Evolutionary conservation across 345 rosid genomes (phyloP).

Genomic region (Syzygium aromaticum): DNA sequence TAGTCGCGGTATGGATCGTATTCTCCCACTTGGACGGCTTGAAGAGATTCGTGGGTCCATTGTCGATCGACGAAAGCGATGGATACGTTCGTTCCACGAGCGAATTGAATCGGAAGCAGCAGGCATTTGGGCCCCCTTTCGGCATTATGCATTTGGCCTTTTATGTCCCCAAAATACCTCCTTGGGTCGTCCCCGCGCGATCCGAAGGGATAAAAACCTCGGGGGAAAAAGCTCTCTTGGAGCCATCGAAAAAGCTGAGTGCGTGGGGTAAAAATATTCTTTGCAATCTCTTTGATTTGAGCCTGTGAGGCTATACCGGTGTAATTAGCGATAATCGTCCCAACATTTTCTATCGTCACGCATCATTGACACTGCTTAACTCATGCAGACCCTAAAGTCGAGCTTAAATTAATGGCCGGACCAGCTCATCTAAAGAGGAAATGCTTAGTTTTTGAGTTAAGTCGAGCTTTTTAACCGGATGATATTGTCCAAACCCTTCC

Average conservation of each 20-base stretch:
- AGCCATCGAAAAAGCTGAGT: neutral
- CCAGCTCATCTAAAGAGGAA: too few species aligned
- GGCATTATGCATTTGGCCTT: neutral
- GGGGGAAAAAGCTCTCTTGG: neutral
- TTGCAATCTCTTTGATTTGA: neutral
- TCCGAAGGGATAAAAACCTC: neutral
- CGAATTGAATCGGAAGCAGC: neutral
- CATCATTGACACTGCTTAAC: too few species aligned
- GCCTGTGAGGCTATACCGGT: neutral
- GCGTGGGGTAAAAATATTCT: neutral
- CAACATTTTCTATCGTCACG: neutral
- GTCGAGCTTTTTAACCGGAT: too few species aligned
- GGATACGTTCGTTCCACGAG: neutral
- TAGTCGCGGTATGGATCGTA: too few species aligned
- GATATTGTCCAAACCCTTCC: too few species aligned
- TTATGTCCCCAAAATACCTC: neutral
- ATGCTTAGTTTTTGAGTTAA: too few species aligned
- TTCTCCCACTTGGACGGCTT: neutral
- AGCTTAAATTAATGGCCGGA: neutral
- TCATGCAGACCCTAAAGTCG: neutral
- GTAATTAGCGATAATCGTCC: neutral
- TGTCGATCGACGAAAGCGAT: neutral
- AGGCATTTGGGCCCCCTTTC: neutral
- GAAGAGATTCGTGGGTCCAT: neutral
- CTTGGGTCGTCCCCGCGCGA: neutral